Base-by-base conservation (phyloP, 2,329 filamentous ascomycete genomes). In the Penicillium rolfsii region DNA sequence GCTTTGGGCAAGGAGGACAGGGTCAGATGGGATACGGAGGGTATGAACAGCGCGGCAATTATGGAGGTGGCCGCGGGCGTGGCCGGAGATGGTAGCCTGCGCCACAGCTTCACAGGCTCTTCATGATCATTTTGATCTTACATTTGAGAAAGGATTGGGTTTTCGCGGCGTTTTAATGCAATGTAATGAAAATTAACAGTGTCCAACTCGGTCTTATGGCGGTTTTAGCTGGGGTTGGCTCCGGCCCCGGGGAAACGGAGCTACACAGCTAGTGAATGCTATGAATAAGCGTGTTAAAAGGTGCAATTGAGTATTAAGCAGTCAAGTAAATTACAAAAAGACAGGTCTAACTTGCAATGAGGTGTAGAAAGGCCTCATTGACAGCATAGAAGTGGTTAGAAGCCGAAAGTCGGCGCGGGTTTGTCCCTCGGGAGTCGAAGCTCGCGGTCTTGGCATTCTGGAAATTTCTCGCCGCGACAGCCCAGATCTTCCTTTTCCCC, bases 11-110 rank as follows among this genome's bases (percentile, higher is more conserved):
- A 62, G 75, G 73, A 53, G 75, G 74, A 19, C 76, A 77, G 49
- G 71, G 72, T 19, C 79, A 78, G 60, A 79, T 79, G 76, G 76
- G 76, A 58, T 79, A 74, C 53, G 77, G 75, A 57, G 77, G 76
- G 40, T 78, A 76, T 49, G 75, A 77, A 45, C 77, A 76, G 59
- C 76, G 76, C 41, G 76, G 73, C 26, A 74, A 73, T 52, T 77
- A 73, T 65, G 73, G 70, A 36, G 76, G 70, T 38, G 76, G 76
- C 45, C 74, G 76, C 56, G 74, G 79, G 61, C 71, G 77, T 41
- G 69, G 77, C 55, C 70, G 78, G 64, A 72, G 77, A 71, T 80
- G 74, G 75, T 77, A 72, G 56, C 64, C 41, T 57, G 12, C 14
- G 35, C 52, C 41, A 58, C 38, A 14, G 55, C 26, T 52, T 60